A percentile compares a stretch with the other conserved stretches of the same genome.
phyloP scores from a whole-genome alignment of 345 rosid species.

The Arabis alpina region DNA sequence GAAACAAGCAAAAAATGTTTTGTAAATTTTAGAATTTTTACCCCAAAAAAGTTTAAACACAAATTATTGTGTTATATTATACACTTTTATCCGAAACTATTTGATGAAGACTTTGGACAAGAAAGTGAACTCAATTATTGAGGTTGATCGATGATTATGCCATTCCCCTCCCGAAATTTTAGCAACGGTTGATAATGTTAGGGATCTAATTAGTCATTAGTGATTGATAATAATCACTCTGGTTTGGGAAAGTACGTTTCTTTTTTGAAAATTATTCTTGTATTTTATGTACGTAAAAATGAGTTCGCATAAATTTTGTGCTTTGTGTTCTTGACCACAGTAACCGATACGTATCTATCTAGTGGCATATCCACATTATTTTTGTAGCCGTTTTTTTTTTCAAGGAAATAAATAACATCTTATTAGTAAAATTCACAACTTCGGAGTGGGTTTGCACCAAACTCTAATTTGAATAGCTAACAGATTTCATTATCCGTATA shows the following conservation, averaged over 20 bases:
- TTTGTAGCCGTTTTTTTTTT: too few species aligned
- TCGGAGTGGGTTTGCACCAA: too few species aligned
- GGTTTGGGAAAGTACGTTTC: not conserved
- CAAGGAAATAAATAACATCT: too few species aligned
- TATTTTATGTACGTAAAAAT: not conserved
- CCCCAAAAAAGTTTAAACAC: not conserved
- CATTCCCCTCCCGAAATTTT: conserved; percentile 9
- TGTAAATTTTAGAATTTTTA: too few species aligned
- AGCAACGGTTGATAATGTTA: conserved; percentile 14
- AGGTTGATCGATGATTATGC: not conserved
- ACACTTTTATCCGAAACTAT: not conserved
- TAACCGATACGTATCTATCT: too few species aligned
- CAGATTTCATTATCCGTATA: too few species aligned
- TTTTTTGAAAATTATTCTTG: not conserved
- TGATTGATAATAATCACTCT: conserved; percentile 1
- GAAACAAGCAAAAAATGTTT: too few species aligned
- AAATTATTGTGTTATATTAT: not conserved
- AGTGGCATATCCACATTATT: too few species aligned
- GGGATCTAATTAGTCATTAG: conserved; percentile 1
- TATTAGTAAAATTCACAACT: too few species aligned
- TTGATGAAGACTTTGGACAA: conserved; percentile 2
- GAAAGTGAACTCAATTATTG: conserved; percentile 4
- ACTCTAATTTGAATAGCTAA: too few species aligned
- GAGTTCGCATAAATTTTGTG: not conserved
- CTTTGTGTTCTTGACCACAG: too few species aligned